Evolutionary conservation across 768 basidiomycete genomes (phyloP).

Genomic region (Cystofilobasidium ferigula): DNA sequence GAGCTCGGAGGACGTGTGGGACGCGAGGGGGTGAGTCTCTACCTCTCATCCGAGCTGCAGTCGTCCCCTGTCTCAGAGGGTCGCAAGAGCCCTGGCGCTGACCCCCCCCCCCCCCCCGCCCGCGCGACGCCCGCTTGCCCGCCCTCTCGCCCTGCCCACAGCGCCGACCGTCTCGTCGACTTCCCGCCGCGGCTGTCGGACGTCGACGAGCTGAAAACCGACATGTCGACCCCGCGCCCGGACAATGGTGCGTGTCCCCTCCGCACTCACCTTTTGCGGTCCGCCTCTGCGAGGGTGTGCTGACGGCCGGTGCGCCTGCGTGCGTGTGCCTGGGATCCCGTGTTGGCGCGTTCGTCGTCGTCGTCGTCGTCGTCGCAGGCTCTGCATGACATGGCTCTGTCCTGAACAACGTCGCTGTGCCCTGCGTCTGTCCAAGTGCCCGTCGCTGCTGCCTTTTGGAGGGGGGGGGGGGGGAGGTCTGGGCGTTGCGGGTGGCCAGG

Average conservation of each 20-base stretch:
- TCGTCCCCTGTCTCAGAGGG: background rate
- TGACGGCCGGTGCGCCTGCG: too few species aligned
- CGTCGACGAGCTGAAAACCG: background rate
- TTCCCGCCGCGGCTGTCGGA: background rate
- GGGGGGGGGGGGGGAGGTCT: too few species aligned
- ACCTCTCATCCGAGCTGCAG: background rate
- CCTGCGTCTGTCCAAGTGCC: too few species aligned
- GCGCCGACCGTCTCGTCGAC: background rate
- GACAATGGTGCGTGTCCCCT: conserved; percentile 27
- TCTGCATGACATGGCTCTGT: too few species aligned
- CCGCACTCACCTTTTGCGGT: conserved; percentile 4
- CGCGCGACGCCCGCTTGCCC: background rate
- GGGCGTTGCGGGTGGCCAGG: too few species aligned
- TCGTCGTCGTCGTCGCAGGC: too few species aligned
- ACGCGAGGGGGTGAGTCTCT: background rate
- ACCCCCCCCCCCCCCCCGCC: background rate
- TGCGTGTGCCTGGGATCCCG: too few species aligned
- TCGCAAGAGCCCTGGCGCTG: background rate
- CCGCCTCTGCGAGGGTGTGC: background rate
- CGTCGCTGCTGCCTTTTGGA: too few species aligned
- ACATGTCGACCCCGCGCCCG: conserved; percentile 26
- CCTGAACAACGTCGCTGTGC: too few species aligned
- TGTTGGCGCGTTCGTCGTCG: too few species aligned
- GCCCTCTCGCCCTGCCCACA: background rate
- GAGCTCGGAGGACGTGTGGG: background rate